These are phyloP conservation scores for Nothophaeocryptopus gaeumannii DNA, from an alignment of 2,329 filamentous ascomycete genomes.

Conservation along the genomic window DNA sequence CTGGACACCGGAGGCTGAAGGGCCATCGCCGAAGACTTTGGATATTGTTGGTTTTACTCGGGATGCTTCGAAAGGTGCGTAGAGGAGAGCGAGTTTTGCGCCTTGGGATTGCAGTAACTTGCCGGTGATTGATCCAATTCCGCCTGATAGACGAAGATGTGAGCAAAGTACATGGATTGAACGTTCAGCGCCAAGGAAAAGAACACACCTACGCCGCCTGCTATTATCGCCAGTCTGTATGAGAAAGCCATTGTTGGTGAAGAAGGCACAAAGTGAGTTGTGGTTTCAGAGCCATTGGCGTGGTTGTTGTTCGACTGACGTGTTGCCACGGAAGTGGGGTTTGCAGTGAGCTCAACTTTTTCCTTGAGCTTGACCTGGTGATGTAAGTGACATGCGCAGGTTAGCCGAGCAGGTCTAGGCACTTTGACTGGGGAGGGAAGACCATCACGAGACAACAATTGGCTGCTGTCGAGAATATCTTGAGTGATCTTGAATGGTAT, in stretches of 20 bases:
- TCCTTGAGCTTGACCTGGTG: no score
- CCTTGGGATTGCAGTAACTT: conserved; percentile 42
- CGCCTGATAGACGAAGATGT: conserved; percentile 32
- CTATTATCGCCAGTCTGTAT: conserved; percentile 43
- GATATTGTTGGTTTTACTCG: conserved; percentile 39
- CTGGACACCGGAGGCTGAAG: conserved; percentile 21
- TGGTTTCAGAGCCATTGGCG: background rate
- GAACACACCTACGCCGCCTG: conserved; percentile 42
- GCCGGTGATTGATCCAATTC: conserved; percentile 46
- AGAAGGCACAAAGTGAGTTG: background rate
- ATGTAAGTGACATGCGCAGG: no score
- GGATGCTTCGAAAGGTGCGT: conserved; percentile 47
- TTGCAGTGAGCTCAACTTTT: no score
- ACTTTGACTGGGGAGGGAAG: no score
- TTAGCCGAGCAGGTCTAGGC: no score
- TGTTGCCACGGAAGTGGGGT: no score
- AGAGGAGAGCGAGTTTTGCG: conserved; percentile 45
- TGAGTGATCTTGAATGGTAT: no score
- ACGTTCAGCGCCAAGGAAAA: conserved; percentile 1
- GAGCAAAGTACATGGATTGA: background rate
- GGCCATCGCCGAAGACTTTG: conserved; percentile 34
- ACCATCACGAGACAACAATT: no score
- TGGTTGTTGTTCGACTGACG: background rate
- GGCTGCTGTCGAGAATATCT: no score
- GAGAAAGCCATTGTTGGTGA: conserved; percentile 30